Evolutionary conservation across 2,329 filamentous ascomycete species (phyloP).

Genomic region (Ambrosiella xylebori): DNA sequence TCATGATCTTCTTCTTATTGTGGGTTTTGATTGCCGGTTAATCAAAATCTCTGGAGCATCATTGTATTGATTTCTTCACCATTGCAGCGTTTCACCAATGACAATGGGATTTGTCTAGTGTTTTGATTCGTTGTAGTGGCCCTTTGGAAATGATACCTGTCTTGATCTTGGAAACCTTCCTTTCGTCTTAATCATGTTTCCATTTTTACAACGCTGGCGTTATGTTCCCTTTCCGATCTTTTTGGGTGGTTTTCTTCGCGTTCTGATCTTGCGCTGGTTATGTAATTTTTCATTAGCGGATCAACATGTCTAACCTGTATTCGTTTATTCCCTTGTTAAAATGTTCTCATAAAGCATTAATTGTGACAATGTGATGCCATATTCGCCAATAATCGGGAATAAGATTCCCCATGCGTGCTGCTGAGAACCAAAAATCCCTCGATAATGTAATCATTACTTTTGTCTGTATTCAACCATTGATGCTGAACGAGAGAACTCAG

Average conservation of each 20-base stretch:
- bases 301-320: not conserved
- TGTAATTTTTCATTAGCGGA: conserved; percentile 14
- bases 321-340: not conserved
- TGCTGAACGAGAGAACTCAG: too few relatives aligned
- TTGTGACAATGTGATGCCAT: not conserved
- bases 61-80: not conserved
- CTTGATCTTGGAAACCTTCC: not conserved
- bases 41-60: not conserved
- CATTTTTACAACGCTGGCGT: conserved; percentile 1
- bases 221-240: not conserved
- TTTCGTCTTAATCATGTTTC: not conserved
- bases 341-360: not conserved
- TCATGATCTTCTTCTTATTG: conserved; percentile 84
- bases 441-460: too few relatives aligned
- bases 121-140: not conserved
- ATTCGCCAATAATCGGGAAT: too few relatives aligned
- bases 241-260: conserved; percentile 12
- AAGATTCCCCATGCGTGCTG: too few relatives aligned
- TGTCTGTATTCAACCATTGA: too few relatives aligned
- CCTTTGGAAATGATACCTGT: too few relatives aligned
- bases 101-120: not conserved
- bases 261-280: conserved; percentile 10
- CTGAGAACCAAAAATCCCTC: too few relatives aligned
- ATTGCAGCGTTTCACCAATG: not conserved
- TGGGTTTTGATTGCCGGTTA: conserved; percentile 51